phyloP scores from a whole-genome alignment of 495 filamentous ascomycete species.

The Penicillium pancosmium region DNA sequence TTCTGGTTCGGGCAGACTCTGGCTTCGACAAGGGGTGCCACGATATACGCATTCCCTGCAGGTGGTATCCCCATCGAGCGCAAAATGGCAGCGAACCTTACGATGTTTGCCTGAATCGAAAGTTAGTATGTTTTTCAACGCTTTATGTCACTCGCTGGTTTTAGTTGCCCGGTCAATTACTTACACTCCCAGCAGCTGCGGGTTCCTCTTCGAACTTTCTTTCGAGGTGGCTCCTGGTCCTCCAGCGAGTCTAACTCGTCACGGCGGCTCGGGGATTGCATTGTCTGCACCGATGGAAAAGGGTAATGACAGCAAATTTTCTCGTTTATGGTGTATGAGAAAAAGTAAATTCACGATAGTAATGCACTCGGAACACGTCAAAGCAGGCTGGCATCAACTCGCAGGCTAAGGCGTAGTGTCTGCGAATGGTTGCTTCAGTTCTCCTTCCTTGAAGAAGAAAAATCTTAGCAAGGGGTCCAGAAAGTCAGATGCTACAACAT shows the following conservation, averaged over 20 bases:
- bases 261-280: neutral
- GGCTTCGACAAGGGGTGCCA: slow-evolving; percentile 51
- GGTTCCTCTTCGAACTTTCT: slow-evolving; percentile 57
- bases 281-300: no score
- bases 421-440: no score
- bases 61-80: slow-evolving; percentile 25
- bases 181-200: slow-evolving; percentile 60
- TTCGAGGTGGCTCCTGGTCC: slow-evolving; percentile 28
- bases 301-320: no score
- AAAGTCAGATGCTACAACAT: neutral
- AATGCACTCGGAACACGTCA: no score
- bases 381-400: no score
- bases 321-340: no score
- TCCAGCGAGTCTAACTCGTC: slow-evolving; percentile 1
- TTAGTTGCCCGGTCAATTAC: neutral
- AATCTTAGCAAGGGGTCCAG: neutral
- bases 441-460: no score
- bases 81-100: slow-evolving; percentile 23
- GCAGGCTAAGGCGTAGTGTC: no score
- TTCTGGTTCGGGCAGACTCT: slow-evolving; percentile 49
- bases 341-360: no score
- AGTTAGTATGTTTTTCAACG: slow-evolving; percentile 3
- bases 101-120: slow-evolving; percentile 20
- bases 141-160: neutral
- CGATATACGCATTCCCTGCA: slow-evolving; percentile 51